Evolutionary conservation across 257 asterid species (phyloP), one percentile per base, ranked within the genome.

Genomic region (Solanum rostratum): DNA sequence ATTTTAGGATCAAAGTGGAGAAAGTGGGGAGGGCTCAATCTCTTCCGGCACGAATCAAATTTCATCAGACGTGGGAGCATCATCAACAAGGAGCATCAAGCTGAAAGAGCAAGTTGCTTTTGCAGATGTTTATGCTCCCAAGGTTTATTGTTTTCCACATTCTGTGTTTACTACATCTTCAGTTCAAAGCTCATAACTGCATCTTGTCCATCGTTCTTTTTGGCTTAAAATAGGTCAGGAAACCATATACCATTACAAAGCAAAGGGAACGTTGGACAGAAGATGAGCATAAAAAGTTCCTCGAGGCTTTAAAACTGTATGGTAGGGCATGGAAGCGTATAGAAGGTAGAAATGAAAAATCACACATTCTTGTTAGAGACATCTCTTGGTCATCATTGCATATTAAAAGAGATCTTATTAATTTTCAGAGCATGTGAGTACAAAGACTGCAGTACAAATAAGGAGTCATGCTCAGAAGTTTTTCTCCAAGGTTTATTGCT

Each of bases 401-500:
- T 81, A 22, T 83, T 88, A 73, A 90, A 14, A 49, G 22, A 45
- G 22, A 79, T 76, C 39, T 62, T 53, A 29, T 37, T 68, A 37
- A 55, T 68, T 71, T 19, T 54, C 93, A 96, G 98, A 92, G 91
- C 98, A 96, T 78, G 97, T 96, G 81, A 96, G 97, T 43, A 91
- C 97, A 18, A 96, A 96, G 89, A 94, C 98, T n/a, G 98, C 99
- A 2, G 98, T 96, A 71, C 99, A 96, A 90, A 94, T 96, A 68
- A 91, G 99, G 83, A 96, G 99, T 89, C 99, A 96, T 86, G 99
- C 99, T 24, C 99, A 96, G 91, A 96, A 96, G 85, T 94, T 92
- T 85, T 96, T 96, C 91, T 91, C 97, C 87, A 96, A 96, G 99
- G 99, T 96, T 90, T 87, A 90, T 89, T 85, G 90, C 91, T 90